Evolutionary conservation across 176 grass and related monocot species (phyloP), one percentile per base, ranked within the genome.

Genomic region (Dactylis glomerata): DNA sequence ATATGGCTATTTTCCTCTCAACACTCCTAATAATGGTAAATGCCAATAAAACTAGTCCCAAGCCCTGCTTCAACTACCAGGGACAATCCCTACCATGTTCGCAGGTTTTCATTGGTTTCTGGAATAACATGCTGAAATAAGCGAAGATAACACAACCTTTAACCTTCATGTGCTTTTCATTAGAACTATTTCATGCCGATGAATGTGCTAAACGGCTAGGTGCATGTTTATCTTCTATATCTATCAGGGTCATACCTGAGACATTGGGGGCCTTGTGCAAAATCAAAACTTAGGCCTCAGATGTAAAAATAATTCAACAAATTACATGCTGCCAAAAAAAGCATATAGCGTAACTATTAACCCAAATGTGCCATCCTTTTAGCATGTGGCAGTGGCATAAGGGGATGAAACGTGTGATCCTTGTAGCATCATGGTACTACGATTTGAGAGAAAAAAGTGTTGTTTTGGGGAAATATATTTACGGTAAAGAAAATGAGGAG

Each of bases 111-210:
- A 67, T 45, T 75, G 59, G 15, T 20, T 79, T 51, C 2, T 78
- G 16, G 30, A 62, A 69, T 30, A 71, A 78, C 38, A 71, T 37
- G 13, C 42, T 82, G 40, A 69, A 71, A 78, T 50, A 80, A 75
- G 33, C 30, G 24, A 79, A 34, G 12, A 20, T 68, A 45, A 34
- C 12, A 75, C 5, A 62, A 42, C 46, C 4, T 5, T 28, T 4
- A 19, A 67, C 76, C 75, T 67, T 3, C 75, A 13, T 75, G 63
- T 74, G 0, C 33, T 75, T 73, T 56, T 11, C 17, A 13, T 66
- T 64, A 15, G 55, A 74, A 22, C 27, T 22, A 76, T 23, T 45
- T 62, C 32, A 16, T 72, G 52, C 19, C n/a, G 56, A 7, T 38
- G 24, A 57, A 23, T 14, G 57, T 68, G 49, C n/a, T 45, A 52